phyloP scores from a whole-genome alignment of 2,329 filamentous ascomycete genomes.

The Colletotrichum sp. region DNA sequence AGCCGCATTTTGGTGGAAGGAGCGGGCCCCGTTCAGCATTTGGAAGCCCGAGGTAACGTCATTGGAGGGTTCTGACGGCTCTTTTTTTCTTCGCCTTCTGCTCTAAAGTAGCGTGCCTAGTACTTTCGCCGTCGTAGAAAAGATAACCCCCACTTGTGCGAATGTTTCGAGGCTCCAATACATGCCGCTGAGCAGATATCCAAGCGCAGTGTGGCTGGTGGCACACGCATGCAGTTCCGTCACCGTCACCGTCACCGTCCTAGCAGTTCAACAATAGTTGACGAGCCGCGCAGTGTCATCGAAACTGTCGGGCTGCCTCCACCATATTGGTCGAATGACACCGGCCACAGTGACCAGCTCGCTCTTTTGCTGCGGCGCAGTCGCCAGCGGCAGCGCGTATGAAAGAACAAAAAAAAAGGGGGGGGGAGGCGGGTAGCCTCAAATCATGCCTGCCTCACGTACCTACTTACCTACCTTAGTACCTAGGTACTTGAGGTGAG shows the following conservation, averaged over 20 bases:
- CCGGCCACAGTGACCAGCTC: not conserved
- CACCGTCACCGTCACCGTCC: not conserved
- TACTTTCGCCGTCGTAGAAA: not conserved
- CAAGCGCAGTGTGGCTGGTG: not conserved
- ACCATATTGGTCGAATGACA: not conserved
- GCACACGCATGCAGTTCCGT: not conserved
- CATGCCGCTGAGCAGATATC: not conserved
- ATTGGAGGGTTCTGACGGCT: not conserved
- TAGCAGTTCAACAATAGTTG: not conserved
- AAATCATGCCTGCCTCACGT: not conserved
- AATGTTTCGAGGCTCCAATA: not conserved
- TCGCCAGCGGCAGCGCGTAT: too few relatives aligned
- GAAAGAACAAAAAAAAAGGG: not conserved
- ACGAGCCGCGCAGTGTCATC: not conserved
- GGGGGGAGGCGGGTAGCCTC: not conserved
- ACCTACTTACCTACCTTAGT: not conserved
- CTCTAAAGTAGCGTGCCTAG: not conserved
- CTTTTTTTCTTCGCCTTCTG: not conserved
- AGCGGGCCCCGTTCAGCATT: not conserved
- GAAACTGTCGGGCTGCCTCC: not conserved
- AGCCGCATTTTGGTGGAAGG: not conserved
- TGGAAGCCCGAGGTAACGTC: not conserved
- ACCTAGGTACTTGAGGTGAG: not conserved
- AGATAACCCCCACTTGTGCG: not conserved
- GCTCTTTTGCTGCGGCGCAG: not conserved